These are phyloP conservation scores for Arthroderma uncinatum DNA, from an alignment of 2,329 filamentous ascomycete species.

Conservation along the genomic window DNA sequence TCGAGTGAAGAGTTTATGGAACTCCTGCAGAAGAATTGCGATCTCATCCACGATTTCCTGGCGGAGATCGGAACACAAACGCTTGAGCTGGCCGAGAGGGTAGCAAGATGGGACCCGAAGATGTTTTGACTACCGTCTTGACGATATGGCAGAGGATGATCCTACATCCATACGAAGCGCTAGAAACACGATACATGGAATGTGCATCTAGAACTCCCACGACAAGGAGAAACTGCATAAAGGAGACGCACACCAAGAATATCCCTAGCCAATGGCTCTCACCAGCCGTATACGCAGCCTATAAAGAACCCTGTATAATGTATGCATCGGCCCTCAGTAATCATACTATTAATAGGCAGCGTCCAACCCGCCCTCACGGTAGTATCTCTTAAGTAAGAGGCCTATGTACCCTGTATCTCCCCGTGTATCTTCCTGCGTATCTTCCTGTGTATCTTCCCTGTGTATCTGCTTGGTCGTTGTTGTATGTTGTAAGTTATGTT, in stretches of 20 bases:
- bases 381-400: neutral
- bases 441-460: neutral
- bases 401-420: no score
- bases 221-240: neutral
- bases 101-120: no score
- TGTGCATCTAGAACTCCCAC: neutral
- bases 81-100: no score
- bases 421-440: neutral
- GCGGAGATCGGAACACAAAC: no score
- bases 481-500: neutral
- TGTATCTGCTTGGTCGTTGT: neutral
- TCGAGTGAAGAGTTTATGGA: neutral
- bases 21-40: neutral
- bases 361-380: neutral
- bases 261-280: neutral
- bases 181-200: neutral
- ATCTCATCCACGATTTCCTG: neutral
- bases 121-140: no score
- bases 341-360: neutral
- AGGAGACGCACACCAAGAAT: neutral
- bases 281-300: neutral
- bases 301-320: slow-evolving; percentile 3
- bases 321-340: neutral
- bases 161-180: no score
- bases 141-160: no score